Conservation (phyloP, 2,329 filamentous ascomycete genomes). For the Aspergillus flavus region DNA sequence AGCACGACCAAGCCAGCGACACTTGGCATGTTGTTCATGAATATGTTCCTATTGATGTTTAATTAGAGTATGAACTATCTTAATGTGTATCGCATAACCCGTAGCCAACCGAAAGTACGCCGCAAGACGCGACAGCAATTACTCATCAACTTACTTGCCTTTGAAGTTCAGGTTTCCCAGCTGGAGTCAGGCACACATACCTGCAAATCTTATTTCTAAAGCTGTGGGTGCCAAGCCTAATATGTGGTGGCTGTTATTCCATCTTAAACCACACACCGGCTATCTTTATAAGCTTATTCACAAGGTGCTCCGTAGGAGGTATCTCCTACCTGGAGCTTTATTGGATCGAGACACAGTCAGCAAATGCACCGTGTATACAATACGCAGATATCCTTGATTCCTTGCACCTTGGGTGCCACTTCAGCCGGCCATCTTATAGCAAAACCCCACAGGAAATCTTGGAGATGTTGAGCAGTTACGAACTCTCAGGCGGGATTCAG, state of each 20-base stretch:
- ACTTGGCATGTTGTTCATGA: slow-evolving; percentile 26
- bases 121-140: background rate
- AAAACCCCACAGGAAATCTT: no score
- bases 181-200: background rate
- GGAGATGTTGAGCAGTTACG: no score
- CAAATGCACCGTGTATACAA: background rate
- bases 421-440: background rate
- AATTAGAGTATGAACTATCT: background rate
- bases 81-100: background rate
- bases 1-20: slow-evolving; percentile 17
- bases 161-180: background rate
- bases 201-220: background rate
- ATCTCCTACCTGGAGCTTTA: background rate
- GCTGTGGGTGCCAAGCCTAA: background rate
- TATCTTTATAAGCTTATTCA: background rate
- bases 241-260: no score
- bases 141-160: background rate
- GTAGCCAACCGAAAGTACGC: background rate
- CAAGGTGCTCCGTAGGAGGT: background rate
- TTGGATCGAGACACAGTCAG: background rate
- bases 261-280: background rate
- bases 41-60: slow-evolving; percentile 23
- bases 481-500: no score
- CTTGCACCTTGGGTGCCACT: background rate
- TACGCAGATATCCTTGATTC: background rate